Base-by-base conservation (phyloP, 208 protist species). In the Acanthamoeba healyi region DNA sequence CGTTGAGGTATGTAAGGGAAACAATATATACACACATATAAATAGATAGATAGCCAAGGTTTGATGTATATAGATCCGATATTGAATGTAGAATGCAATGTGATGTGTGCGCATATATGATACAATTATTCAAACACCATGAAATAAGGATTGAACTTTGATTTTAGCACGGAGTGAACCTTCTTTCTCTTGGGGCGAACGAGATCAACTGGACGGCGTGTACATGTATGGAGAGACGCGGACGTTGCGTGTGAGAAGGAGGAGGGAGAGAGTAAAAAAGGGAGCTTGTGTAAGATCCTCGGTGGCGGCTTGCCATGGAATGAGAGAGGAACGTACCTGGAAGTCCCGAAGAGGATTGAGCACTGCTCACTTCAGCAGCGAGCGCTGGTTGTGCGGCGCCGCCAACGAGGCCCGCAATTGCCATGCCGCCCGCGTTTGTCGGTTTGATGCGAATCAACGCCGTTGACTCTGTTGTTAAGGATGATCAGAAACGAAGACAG, bases 181-280 rank as follows among this genome's bases (percentile, higher is more conserved):
- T 84, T 84, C 44, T 84, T 84, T 42, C 56, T 84, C 29, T 84
- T 84, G 26, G 74, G 44, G 1, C 74, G 74, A 7, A 84, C 74
- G 44, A 77, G 42, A 10, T 84, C 74, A n/a, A 24, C 74, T 84
- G 74, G 2, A 17, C 51, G 10, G n/a, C n/a, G n/a, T n/a, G n/a
- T n/a, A n/a, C n/a, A n/a, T n/a, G n/a, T n/a, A n/a, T n/a, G n/a
- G n/a, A n/a, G n/a, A n/a, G n/a, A n/a, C n/a, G n/a, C n/a, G n/a
- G n/a, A n/a, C n/a, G n/a, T n/a, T n/a, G n/a, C n/a, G n/a, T n/a
- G n/a, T n/a, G n/a, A n/a, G n/a, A n/a, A n/a, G n/a, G n/a, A n/a
- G n/a, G n/a, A n/a, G n/a, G n/a, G n/a, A n/a, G n/a, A n/a, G n/a
- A n/a, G n/a, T n/a, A 79, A 79, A 79, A 65, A 32, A 19, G 15